Conservation (phyloP, 2,329 filamentous ascomycete genomes). For the Ilyonectria destructans region DNA sequence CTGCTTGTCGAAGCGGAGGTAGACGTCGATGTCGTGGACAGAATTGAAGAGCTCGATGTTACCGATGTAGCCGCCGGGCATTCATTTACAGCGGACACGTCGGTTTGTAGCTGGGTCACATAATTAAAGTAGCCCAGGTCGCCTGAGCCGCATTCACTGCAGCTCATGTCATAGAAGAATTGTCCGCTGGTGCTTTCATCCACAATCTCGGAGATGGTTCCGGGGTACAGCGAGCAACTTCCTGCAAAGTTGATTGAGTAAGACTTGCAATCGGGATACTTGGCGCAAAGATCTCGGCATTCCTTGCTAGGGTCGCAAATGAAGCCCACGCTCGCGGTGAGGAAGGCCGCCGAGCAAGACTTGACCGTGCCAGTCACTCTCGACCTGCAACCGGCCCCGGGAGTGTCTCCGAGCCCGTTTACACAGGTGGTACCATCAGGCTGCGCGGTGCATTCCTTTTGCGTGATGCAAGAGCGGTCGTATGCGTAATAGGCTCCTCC, state of each 20-base stretch:
- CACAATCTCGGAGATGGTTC: constrained; percentile 36
- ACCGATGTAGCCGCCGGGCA: constrained; percentile 17
- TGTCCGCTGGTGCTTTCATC: constrained; percentile 13
- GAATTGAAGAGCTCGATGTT: neutral
- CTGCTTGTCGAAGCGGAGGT: constrained; percentile 11
- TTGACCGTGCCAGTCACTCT: constrained; percentile 35
- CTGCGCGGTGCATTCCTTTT: constrained; percentile 27
- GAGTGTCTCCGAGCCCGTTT: constrained; percentile 40
- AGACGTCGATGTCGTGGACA: neutral
- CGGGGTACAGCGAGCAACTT: constrained; percentile 37
- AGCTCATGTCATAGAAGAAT: constrained; percentile 41
- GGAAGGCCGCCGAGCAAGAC: constrained; percentile 40
- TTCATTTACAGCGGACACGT: constrained; percentile 25
- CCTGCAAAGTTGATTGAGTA: constrained; percentile 37
- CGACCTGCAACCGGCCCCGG: constrained; percentile 31
- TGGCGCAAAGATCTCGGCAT: constrained; percentile 43
- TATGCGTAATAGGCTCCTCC: constrained; percentile 39
- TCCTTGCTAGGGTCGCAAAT: constrained; percentile 33
- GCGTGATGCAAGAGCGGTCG: constrained; percentile 39
- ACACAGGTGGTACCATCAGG: constrained; percentile 36
- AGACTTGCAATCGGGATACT: constrained; percentile 43
- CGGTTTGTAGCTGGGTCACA: constrained; percentile 25
- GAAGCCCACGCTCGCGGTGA: constrained; percentile 25
- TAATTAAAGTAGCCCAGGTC: constrained; percentile 42
- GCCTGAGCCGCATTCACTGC: constrained; percentile 36